Evolutionary conservation across 495 filamentous ascomycete species (phyloP), one percentile per base, ranked within the genome.

Genomic region (Talaromyces nanjingensis): DNA sequence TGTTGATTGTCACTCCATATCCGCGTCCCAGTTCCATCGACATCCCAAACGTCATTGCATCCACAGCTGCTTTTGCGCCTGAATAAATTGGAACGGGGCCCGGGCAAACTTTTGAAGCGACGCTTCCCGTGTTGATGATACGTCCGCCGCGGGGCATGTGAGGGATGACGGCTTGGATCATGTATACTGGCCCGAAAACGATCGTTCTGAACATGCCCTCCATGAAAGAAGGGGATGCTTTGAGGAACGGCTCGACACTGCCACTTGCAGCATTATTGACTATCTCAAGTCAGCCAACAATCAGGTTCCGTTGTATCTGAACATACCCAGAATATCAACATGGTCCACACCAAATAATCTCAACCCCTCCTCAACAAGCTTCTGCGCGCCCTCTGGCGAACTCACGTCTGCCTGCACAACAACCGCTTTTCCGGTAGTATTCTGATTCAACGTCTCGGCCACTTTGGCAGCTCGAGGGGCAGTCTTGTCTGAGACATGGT

Each of bases 61-160:
- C 73, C 2, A 71, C 61, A 2, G 74, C 75, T 12, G 74, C 72
- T 60, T 76, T 74, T 16, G 65, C 65, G n/a, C 72, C 71, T 6
- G 67, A 69, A 47, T 76, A 76, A 0, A 73, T 65, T 14, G 72
- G 65, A 24, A 67, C 59, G 2, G 70, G 66, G 4, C 62, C 49
- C 42, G 68, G 66, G 2, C 71, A 72, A 29, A 69, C 58, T 34
- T 68, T 65, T 0, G 81, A 77, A 6, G 71, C 73, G 16, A 79
- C 71, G 16, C 74, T 76, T 11, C 77, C 75, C n/a, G 80, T 71
- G 58, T 80, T 77, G 64, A 81, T 73, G 37, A 81, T 75, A 2
- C 80, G 73, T 9, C 80, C 77, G 3, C 76, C 78, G 0, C 64
- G 71, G 0, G 75, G 70, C 72, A 81, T 75, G 27, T 73, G 70